Percentiles rank a stretch among this genome's conserved stretches.
Evolutionary conservation across 202 grass and related monocot species (phyloP).

Genomic region (Zizania palustris): DNA sequence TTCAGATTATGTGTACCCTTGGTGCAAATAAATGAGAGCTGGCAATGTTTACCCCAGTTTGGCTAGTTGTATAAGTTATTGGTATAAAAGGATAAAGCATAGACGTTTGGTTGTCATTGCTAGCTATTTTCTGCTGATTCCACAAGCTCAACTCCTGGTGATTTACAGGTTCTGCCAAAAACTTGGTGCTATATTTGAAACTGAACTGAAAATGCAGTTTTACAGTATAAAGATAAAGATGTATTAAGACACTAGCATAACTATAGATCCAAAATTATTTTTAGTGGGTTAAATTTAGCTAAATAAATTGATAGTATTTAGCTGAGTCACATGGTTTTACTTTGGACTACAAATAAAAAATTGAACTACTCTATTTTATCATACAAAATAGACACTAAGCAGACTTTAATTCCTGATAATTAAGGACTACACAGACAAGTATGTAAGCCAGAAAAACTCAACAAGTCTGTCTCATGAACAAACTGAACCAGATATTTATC

Average conservation of each 20-base stretch:
- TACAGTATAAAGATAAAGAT: not conserved
- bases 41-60: not conserved
- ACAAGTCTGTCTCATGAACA: conserved; percentile 3
- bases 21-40: conserved; percentile 22
- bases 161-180: not conserved
- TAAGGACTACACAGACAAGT: not conserved
- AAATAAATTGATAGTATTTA: too few species aligned
- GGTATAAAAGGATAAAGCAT: not conserved
- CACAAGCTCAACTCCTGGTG: not conserved
- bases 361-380: too few species aligned
- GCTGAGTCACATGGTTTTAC: too few species aligned
- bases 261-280: too few species aligned
- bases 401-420: too few species aligned
- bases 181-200: not conserved
- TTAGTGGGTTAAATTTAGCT: too few species aligned
- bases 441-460: not conserved
- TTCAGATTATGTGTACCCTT: conserved; percentile 1
- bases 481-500: conserved; percentile 10
- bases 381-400: too few species aligned
- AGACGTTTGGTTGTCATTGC: not conserved
- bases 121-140: conserved; percentile 13
- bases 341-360: too few species aligned
- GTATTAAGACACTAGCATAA: too few species aligned
- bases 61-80: not conserved
- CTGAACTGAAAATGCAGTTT: not conserved